Percentiles rank a stretch among this genome's conserved stretches.
Conservation (phyloP, 306 rosid species). For the Comarum palustre region DNA sequence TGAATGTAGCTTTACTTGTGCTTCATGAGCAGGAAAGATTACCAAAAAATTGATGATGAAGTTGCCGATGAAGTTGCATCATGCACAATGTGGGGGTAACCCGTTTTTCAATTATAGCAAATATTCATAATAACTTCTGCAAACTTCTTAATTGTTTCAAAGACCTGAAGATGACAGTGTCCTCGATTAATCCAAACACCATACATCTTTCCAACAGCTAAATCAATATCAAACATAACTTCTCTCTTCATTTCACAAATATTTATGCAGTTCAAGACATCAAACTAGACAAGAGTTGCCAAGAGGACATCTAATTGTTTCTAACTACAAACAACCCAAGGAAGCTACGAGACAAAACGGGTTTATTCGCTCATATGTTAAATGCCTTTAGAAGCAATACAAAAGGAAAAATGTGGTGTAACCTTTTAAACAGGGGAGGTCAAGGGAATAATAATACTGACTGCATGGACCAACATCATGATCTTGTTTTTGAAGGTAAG, state of each 20-base stretch:
- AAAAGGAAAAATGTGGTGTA: slow-evolving; percentile 14
- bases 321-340: slow-evolving; percentile 5
- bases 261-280: background rate
- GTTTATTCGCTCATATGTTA: slow-evolving; percentile 12
- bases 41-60: too few relatives aligned
- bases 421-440: background rate
- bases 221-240: background rate
- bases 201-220: background rate
- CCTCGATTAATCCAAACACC: background rate
- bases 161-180: background rate
- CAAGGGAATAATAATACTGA: background rate
- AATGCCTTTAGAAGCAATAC: slow-evolving; percentile 10
- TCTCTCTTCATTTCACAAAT: background rate
- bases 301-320: background rate
- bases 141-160: too few relatives aligned
- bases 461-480: slow-evolving; percentile 19
- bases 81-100: too few relatives aligned
- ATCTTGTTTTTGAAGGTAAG: slow-evolving; percentile 57
- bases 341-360: slow-evolving; percentile 13
- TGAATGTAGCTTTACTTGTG: background rate
- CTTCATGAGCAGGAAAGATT: too few relatives aligned
- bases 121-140: too few relatives aligned
- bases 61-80: too few relatives aligned
- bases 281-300: background rate
- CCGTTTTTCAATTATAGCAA: too few relatives aligned